phyloP scores from a whole-genome alignment of 441 rosid genomes.

The Erodium moschatum region DNA sequence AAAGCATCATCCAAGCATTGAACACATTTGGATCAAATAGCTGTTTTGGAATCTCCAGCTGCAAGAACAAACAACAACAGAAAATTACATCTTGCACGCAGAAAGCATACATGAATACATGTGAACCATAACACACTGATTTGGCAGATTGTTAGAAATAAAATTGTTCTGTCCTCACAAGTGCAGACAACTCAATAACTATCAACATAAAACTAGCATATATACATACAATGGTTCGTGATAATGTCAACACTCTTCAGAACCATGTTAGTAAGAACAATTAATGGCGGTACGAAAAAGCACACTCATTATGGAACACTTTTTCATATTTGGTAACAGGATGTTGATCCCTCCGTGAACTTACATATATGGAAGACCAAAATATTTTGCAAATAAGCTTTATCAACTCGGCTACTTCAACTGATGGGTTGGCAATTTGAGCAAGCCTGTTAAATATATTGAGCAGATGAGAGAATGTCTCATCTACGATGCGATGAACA shows the following conservation, averaged over 20 bases:
- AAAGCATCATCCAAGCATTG: conserved; percentile 91
- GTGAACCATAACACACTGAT: neutral
- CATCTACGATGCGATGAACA: conserved; percentile 59
- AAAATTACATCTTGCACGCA: neutral
- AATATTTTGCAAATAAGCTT: conserved; percentile 96
- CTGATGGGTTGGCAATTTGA: conserved; percentile 64
- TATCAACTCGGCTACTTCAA: conserved; percentile 87
- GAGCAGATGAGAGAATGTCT: conserved; percentile 83
- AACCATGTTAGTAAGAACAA: neutral
- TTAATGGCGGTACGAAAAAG: neutral
- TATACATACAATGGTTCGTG: neutral
- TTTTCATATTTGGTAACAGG: neutral
- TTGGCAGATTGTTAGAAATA: neutral
- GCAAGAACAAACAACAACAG: conserved; percentile 24
- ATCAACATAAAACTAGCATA: neutral
- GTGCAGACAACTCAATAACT: neutral
- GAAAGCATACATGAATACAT: neutral
- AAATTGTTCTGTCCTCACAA: neutral
- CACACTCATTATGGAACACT: neutral
- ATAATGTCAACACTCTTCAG: neutral
- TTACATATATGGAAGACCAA: conserved; percentile 96
- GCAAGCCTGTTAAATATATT: conserved; percentile 66
- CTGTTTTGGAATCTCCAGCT: conserved; percentile 96
- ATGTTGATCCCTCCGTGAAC: conserved; percentile 19
- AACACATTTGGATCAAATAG: conserved; percentile 70